Evolutionary conservation across 208 protist species (phyloP), one percentile per base, ranked within the genome.

Genomic region (Acanthamoeba quina): DNA sequence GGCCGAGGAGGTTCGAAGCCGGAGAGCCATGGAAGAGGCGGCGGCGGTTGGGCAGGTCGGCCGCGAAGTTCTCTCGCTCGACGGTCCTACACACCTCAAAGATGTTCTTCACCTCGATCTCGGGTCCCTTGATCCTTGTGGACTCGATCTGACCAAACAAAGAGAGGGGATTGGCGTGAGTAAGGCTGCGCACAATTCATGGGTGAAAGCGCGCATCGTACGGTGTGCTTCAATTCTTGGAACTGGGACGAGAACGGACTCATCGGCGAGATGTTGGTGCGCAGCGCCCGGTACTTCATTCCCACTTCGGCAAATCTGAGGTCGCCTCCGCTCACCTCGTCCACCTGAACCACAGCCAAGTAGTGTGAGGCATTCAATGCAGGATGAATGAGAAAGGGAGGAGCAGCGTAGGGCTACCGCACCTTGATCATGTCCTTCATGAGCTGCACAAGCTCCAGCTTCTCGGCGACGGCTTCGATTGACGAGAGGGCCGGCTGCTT

Each of bases 381-480:
- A 66, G 19, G 24, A 66, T n/a, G 26, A 66, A n/a, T 21, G 19
- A 7, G 2, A 3, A 66, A 66, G 60, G 19, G 60, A 66, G 24
- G 60, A 66, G 41, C 41, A 5, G 52, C 21, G 11, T 2, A 56
- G 52, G 52, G 52, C 49, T 49, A 83, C 41, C 0, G 41, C 9
- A 86, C 80, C 80, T 13, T 89, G 9, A 89, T 26, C 80, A 89
- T 64, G 37, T 89, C 80, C 31, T 64, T n/a, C 80, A 89, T 89
- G 17, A 89, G 37, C 80, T 89, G 80, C 19, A 89, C n/a, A 0
- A 89, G 80, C 26, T 89, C 80, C 56, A 52, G 41, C 56, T 89
- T 89, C 80, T 89, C 52, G 10, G 7, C 80, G n/a, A 89, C n/a
- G n/a, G 29, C 31, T 44, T 58, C 80, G 11, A 89, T 9, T 10